Evolutionary conservation across 129 eudicot genomes (phyloP), one percentile per base, ranked within the genome.

Genomic region (Helianthus annuus): DNA sequence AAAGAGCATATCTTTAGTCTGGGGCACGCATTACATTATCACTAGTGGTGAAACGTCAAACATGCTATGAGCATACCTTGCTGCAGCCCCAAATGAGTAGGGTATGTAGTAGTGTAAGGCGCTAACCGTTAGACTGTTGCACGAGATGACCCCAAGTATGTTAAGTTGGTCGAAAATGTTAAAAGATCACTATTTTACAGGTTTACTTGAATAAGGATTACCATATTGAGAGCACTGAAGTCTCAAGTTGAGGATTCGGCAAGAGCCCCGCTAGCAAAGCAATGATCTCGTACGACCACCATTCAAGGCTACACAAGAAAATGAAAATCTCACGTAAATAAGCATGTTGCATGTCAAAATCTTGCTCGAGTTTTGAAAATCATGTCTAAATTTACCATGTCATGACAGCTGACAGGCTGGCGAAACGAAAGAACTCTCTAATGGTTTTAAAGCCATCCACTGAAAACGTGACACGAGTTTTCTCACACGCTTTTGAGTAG

Each of bases 191-290:
- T n/a, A 1, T 32, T 19, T 36, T 14, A 22, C 14, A 2, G 3
- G 14, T 22, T 38, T 69, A 48, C 7, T 49, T 14, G 58, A 58
- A 17, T 17, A 2, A 65, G 72, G 51, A 39, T 58, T 78, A 86
- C 88, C 92, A 86, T 71, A 86, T 86, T 0, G 91, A 86, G 67
- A 86, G 91, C 62, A 86, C 88, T 5, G 86, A 86, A 34, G 91
- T 80, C 70, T 86, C 86, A 57, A 86, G 76, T 52, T 86, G 84
- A 7, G 92, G 92, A 80, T 81, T 86, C 6, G 88, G 80, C 73
- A 86, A 51, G 64, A 81, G 80, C 6, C 88, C 88, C 0, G 91
- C 62, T 2, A 86, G 65, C 82, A 86, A 81, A 55, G 78, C 57
- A n/a, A 80, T 75, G 44, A 86, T 49, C 80, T 86, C 91, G 55